Evolutionary conservation across 768 basidiomycete species (phyloP).

Genomic region (Gloeophyllum trabeum): DNA sequence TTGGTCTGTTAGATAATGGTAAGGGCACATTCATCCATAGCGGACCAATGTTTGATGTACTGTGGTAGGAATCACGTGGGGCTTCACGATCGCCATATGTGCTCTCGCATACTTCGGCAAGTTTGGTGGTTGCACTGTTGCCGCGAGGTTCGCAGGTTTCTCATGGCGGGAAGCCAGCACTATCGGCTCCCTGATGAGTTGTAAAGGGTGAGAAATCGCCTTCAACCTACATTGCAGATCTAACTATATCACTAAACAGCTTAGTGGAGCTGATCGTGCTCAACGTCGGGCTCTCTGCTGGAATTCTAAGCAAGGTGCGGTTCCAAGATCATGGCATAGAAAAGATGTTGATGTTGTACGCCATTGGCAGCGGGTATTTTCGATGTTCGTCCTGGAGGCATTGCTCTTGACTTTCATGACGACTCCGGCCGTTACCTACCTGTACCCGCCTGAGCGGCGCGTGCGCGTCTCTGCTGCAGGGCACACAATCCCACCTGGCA

Average conservation of each 20-base stretch:
- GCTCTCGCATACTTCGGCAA: constrained; percentile 76
- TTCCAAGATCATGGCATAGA: not conserved
- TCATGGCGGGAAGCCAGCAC: constrained; percentile 71
- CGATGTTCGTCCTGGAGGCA: constrained; percentile 90
- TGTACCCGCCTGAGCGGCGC: constrained; percentile 60
- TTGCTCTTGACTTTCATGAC: constrained; percentile 79
- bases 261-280: constrained; percentile 92
- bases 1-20: constrained; percentile 77
- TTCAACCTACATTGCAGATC: not conserved
- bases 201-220: constrained; percentile 65
- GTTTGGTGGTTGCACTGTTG: constrained; percentile 73
- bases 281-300: constrained; percentile 81
- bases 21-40: constrained; percentile 3
- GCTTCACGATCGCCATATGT: constrained; percentile 73
- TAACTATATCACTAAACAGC: constrained; percentile 20
- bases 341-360: not conserved
- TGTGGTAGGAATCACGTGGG: constrained; percentile 68
- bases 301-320: constrained; percentile 52
- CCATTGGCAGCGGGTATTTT: constrained; percentile 52
- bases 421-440: constrained; percentile 54
- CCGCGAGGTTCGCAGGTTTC: constrained; percentile 61
- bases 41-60: not conserved
- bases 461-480: constrained; percentile 34
- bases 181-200: constrained; percentile 90
- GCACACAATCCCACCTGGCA: constrained; percentile 32